These are phyloP conservation scores for Phytopythium oedochilum DNA, from an alignment of 352 stramenopile species.

Conservation along the genomic window DNA sequence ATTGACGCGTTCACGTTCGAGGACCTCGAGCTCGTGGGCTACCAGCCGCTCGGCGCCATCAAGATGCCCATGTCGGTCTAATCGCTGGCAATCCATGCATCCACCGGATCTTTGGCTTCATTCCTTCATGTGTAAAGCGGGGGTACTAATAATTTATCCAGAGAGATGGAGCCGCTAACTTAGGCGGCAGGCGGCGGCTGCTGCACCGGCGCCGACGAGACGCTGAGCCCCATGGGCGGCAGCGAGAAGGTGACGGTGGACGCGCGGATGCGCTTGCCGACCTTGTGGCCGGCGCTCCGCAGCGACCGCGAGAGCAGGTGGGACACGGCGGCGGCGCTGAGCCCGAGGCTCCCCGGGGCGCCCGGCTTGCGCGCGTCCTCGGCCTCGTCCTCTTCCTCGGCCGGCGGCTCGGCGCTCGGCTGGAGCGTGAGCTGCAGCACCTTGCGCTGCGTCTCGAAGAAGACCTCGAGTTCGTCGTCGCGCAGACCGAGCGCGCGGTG, in stretches of 20 bases:
- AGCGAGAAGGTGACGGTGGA: constrained; percentile 69
- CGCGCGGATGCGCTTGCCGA: constrained; percentile 66
- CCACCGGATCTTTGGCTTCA: too few relatives aligned
- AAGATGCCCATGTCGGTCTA: constrained; percentile 99
- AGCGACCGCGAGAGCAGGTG: constrained; percentile 54
- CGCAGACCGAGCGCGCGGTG: constrained; percentile 40
- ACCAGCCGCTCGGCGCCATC: constrained; percentile 96
- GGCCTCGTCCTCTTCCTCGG: constrained; percentile 4
- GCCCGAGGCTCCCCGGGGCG: constrained; percentile 3
- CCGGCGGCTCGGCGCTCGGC: constrained; percentile 9
- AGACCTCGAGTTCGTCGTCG: constrained; percentile 60
- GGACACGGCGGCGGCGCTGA: constrained; percentile 22
- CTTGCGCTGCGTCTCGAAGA: constrained; percentile 66
- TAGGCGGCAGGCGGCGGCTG: constrained; percentile 14
- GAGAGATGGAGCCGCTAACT: neutral
- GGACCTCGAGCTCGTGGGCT: constrained; percentile 96
- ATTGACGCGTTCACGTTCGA: constrained; percentile 96
- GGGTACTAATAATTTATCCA: constrained; percentile 11
- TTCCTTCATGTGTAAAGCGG: too few relatives aligned
- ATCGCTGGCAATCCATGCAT: too few relatives aligned
- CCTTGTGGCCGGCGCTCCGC: constrained; percentile 45
- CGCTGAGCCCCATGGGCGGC: constrained; percentile 60
- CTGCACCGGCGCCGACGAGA: constrained; percentile 55
- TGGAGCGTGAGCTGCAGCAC: constrained; percentile 46
- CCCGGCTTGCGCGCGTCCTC: constrained; percentile 9